Conservation (phyloP, 2,329 filamentous ascomycete genomes). For the Tolypocladium cylindrosporum region DNA sequence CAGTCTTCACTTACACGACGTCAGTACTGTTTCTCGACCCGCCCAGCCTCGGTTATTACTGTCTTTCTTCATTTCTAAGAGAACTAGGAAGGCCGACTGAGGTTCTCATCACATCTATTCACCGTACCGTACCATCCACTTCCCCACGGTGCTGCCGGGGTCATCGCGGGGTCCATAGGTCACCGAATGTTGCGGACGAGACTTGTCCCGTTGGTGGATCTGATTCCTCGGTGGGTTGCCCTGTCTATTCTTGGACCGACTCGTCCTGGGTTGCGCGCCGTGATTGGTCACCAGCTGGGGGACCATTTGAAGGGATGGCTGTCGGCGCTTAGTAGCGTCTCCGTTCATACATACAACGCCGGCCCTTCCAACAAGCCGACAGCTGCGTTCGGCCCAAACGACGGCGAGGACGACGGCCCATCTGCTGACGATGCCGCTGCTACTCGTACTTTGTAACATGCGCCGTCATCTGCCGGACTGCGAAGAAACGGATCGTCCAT, state of each 20-base stretch:
- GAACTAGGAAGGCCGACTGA: background rate
- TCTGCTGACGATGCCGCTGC: background rate
- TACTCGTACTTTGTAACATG: background rate
- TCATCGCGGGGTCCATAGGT: too few species aligned
- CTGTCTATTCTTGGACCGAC: background rate
- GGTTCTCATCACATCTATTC: background rate
- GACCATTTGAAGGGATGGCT: background rate
- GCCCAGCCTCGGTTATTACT: background rate
- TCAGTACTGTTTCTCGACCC: background rate
- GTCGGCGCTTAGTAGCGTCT: constrained; percentile 6
- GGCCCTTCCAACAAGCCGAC: background rate
- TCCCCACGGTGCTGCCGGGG: too few species aligned
- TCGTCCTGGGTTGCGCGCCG: background rate
- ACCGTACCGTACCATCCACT: too few species aligned
- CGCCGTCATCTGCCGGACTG: background rate
- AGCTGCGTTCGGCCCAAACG: background rate
- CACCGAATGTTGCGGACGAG: too few species aligned
- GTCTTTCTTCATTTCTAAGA: background rate
- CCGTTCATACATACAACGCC: background rate
- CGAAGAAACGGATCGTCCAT: background rate
- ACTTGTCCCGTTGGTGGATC: background rate
- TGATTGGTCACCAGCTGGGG: constrained; percentile 4
- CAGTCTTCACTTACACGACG: background rate
- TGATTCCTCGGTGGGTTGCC: background rate
- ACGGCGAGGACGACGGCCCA: background rate